Evolutionary conservation across 2,329 filamentous ascomycete species (phyloP).

Genomic region (Colletotrichum theobromicola): DNA sequence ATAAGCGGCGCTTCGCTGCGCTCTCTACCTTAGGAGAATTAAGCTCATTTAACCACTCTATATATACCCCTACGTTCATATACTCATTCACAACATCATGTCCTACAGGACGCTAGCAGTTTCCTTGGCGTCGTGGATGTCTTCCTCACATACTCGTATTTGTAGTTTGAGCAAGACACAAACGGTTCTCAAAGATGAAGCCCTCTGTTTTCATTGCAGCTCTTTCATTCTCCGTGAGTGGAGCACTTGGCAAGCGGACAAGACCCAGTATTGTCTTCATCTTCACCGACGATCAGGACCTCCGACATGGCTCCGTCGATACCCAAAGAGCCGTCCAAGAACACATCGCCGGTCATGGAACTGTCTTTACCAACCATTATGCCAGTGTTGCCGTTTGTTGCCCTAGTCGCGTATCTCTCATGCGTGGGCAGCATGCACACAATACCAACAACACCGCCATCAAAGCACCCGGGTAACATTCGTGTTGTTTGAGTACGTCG

Average conservation of each 20-base stretch:
- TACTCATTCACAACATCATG: no score
- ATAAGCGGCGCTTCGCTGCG: no score
- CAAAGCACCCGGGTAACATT: background rate
- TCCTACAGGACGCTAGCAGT: background rate
- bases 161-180: background rate
- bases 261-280: background rate
- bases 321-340: background rate
- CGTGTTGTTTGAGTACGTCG: background rate
- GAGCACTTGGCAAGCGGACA: background rate
- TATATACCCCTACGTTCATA: no score
- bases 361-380: background rate
- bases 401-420: background rate
- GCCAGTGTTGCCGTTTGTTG: background rate
- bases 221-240: background rate
- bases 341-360: background rate
- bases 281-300: background rate
- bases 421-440: background rate
- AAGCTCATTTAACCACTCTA: no score
- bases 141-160: background rate
- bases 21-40: no score
- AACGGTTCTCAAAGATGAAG: background rate
- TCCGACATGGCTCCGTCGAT: background rate
- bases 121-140: background rate
- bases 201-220: background rate
- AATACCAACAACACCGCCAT: background rate